phyloP scores from a whole-genome alignment of 768 basidiomycete genomes.

The Sistotremastrum suecicum region DNA sequence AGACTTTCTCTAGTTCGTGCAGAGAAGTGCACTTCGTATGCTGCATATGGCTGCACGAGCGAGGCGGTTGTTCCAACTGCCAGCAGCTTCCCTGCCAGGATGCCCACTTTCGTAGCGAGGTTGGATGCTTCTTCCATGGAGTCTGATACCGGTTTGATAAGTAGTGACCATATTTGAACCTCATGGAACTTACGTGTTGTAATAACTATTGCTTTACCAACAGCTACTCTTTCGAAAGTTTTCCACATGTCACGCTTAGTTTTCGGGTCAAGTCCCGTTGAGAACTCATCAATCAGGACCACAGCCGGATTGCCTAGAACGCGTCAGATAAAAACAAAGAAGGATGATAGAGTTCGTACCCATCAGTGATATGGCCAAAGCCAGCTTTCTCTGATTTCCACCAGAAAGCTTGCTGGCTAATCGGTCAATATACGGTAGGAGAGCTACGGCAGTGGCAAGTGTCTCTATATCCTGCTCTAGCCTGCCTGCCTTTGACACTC shows the following conservation, averaged over 20 bases:
- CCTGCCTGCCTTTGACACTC: constrained; percentile 35
- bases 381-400: constrained; percentile 66
- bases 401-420: constrained; percentile 64
- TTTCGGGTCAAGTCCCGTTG: constrained; percentile 70
- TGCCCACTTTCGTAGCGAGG: constrained; percentile 62
- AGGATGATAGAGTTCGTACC: constrained; percentile 19
- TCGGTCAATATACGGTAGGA: constrained; percentile 49
- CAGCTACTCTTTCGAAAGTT: constrained; percentile 47
- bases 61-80: constrained; percentile 55
- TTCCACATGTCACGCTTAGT: constrained; percentile 79
- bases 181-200: constrained; percentile 44
- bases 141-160: constrained; percentile 24
- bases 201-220: constrained; percentile 57
- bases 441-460: constrained; percentile 43
- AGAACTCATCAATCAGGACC: constrained; percentile 72
- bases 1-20: constrained; percentile 51
- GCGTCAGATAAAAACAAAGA: not conserved
- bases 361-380: constrained; percentile 63
- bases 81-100: constrained; percentile 55
- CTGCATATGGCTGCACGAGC: constrained; percentile 52
- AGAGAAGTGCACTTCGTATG: constrained; percentile 66
- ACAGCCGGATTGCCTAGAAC: constrained; percentile 56
- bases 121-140: constrained; percentile 80
- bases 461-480: constrained; percentile 38
- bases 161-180: not conserved